Evolutionary conservation across 2,329 filamentous ascomycete genomes (phyloP), one percentile per base, ranked within the genome.

Genomic region (Blumeriella jaapii): DNA sequence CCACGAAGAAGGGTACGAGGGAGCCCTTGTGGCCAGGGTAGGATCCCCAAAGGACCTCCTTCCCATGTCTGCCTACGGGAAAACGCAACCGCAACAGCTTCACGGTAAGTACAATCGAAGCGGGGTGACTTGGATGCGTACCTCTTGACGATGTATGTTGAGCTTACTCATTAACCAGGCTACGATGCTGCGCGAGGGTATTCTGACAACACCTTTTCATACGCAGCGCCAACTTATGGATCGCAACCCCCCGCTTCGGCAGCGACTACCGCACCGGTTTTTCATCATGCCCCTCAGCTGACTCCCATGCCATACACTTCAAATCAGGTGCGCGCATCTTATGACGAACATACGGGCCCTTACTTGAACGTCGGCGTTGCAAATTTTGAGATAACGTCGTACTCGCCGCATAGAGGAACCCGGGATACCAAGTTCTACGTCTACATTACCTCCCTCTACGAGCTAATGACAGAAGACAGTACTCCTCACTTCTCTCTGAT

Each of bases 11-110:
- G 50, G 49, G 41, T 52, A 52, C 49, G 55, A 55, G 48, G 52
- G 43, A 45, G 52, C 49, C 51, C 52, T 55, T 36, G 47, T 57
- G 48, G 50, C 51, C 34, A 48, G 50, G 49, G 47, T 39, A 32
- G 46, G 53, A 39, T 55, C 52, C 40, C 49, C 52, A 27, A 50
- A 44, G 40, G 48, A 49, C 29, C 37, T 46, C 20, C 64, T 82
- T 62, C 76, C 80, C 61, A 87, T 87, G 81, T 80, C 82, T 60
- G 78, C 78, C 62, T 87, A 85, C 68, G 68, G 70, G 55, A 93
- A 93, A 63, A 62, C 74, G 40, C 75, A 81, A 59, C 68, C 77
- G 61, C 69, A 79, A 59, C 80, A 79, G 59, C 72, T 87, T 65
- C 81, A 89, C 62, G 82, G 86, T 93, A 67, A 65, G 84, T 78